Evolutionary conservation across 1,284 basidiomycete genomes (phyloP), one percentile per base, ranked within the genome.

Genomic region (Moniliophthora roreri): DNA sequence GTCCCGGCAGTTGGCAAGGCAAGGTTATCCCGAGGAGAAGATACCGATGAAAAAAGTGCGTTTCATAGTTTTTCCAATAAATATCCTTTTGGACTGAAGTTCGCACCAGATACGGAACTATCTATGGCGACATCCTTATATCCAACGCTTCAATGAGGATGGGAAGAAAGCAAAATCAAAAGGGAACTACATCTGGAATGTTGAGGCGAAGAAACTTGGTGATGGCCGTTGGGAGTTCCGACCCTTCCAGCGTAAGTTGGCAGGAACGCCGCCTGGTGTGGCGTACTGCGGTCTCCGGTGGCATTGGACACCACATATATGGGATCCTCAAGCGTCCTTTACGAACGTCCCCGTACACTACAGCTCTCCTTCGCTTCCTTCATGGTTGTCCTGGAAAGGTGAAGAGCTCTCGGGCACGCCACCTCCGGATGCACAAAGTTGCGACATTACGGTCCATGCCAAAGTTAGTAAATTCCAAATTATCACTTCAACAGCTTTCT

Each of bases 131-230:
- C 87, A 91, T 61, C 89, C 90, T 21, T 90, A 91, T 66, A 99
- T 99, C 66, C 90, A 95, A 42, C 90, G 97, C 24, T 99, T 96
- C 80, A 99, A 99, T 69, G 95, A 98, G 65, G 97, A 99, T 69
- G 97, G 95, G 34, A 98, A 98, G 72, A 99, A 99, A 75, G 93
- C 95, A 32, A 99, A 99, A 74, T 96, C 94, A 50, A 98, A 98
- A 77, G 97, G 97, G 50, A 99, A 99, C 71, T 96, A 99, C 67
- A 97, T 99, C 60, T 99, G 97, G 97, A 96, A 95, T 66, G 90
- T 99, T 48, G 94, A 98, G 63, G 97, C 95, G 16, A 93, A 89
- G 73, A 98, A 95, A 66, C 65, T 72, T 8, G 69, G 75, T 9
- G 88, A 91, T 35, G 86, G 87, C 35, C 76, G 81, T 52, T 99